phyloP scores from a whole-genome alignment of 176 grass and related monocot species.

The Guadua angustifolia region DNA sequence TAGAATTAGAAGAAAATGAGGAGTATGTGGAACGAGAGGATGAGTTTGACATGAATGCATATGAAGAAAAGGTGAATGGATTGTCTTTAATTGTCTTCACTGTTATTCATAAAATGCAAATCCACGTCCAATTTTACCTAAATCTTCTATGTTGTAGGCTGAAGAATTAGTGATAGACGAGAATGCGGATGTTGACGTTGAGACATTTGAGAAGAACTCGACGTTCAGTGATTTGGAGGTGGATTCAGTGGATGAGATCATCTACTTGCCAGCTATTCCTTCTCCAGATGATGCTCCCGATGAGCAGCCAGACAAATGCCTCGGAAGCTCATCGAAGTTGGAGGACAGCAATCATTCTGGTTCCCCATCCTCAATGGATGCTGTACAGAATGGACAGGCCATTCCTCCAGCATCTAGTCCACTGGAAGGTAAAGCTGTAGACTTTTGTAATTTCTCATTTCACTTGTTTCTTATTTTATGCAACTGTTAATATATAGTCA shows the following conservation, averaged over 20 bases:
- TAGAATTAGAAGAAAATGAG: constrained; percentile 96
- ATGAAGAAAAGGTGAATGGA: constrained; percentile 65
- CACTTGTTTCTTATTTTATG: neutral
- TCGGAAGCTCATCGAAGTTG: constrained; percentile 82
- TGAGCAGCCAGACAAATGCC: constrained; percentile 88
- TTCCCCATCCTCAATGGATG: constrained; percentile 84
- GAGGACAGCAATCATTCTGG: constrained; percentile 93
- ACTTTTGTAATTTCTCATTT: constrained; percentile 17
- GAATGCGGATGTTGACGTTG: constrained; percentile 77
- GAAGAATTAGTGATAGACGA: constrained; percentile 75
- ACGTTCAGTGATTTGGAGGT: constrained; percentile 72
- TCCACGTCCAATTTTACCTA: constrained; percentile 28
- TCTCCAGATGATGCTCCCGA: constrained; percentile 78
- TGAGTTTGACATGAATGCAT: constrained; percentile 87
- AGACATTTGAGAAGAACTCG: constrained; percentile 66
- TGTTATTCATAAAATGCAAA: constrained; percentile 39
- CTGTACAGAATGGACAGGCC: constrained; percentile 66
- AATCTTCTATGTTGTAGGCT: constrained; percentile 65
- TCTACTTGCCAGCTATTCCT: constrained; percentile 74
- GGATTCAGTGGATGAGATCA: constrained; percentile 62
- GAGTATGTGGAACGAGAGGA: constrained; percentile 94
- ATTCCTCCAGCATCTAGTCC: constrained; percentile 75
- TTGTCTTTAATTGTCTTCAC: constrained; percentile 8
- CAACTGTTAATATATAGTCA: neutral
- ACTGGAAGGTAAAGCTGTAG: constrained; percentile 60